These are phyloP conservation scores for Begonia masoniana DNA, from an alignment of 306 rosid genomes.

Conservation along the genomic window DNA sequence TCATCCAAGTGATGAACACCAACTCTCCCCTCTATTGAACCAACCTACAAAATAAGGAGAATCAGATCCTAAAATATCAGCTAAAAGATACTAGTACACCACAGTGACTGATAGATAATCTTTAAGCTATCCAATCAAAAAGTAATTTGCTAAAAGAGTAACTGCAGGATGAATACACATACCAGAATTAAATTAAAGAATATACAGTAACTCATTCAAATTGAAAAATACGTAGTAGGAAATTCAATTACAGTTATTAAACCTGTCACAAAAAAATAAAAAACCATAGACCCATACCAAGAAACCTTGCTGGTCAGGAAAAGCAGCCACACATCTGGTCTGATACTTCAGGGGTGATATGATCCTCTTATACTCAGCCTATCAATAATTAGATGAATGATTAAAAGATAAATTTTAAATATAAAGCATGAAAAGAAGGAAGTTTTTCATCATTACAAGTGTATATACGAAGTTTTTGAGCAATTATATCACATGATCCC, in stretches of 20 bases:
- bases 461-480: no score
- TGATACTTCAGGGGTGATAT: constrained; percentile 82
- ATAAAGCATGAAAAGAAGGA: no score
- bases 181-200: neutral
- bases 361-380: constrained; percentile 76
- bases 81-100: no score
- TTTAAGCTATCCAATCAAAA: neutral
- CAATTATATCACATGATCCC: no score
- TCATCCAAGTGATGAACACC: constrained; percentile 98
- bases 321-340: constrained; percentile 93
- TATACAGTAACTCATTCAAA: no score
- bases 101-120: neutral
- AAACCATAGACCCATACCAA: constrained; percentile 34
- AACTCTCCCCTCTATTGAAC: constrained; percentile 94
- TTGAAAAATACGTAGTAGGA: no score
- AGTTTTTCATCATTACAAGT: no score
- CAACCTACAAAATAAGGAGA: constrained; percentile 42
- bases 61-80: constrained; percentile 12
- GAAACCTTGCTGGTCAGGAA: constrained; percentile 96
- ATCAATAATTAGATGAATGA: neutral
- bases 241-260: no score
- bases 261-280: no score
- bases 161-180: neutral
- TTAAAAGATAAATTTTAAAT: no score
- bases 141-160: neutral